phyloP scores from a whole-genome alignment of 371 early-diverging fungal species.

The Choanephora cucurbitarum region DNA sequence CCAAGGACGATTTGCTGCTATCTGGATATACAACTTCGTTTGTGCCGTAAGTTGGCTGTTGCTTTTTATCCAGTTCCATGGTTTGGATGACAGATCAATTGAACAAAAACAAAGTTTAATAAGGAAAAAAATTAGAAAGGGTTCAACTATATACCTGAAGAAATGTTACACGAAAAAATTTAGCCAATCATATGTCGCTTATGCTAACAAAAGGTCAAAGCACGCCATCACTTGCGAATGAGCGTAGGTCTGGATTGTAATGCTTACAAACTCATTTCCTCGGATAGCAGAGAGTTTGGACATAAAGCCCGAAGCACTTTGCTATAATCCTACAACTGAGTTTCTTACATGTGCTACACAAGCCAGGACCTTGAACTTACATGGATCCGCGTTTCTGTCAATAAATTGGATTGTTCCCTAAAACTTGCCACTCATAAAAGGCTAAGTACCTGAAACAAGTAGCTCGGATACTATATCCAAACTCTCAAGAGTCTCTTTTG shows the following conservation, averaged over 20 bases:
- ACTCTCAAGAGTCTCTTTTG: too few relatives aligned
- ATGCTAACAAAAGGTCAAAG: constrained; percentile 1
- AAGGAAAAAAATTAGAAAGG: constrained; percentile 1
- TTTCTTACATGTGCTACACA: too few relatives aligned
- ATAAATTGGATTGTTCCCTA: too few relatives aligned
- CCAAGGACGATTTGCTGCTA: constrained; percentile 5
- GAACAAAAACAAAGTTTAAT: not conserved
- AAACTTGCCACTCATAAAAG: too few relatives aligned
- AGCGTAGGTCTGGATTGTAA: not conserved
- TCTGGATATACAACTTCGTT: constrained; percentile 4
- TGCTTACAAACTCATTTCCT: not conserved
- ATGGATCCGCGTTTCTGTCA: too few relatives aligned
- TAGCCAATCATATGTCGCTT: constrained; percentile 4
- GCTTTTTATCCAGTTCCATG: constrained; percentile 18
- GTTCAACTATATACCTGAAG: constrained; percentile 8
- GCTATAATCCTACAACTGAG: too few relatives aligned
- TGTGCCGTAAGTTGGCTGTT: constrained; percentile 2
- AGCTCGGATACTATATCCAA: too few relatives aligned
- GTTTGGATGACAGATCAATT: not conserved
- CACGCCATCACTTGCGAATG: constrained; percentile 25
- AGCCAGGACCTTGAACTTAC: too few relatives aligned
- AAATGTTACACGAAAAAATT: not conserved
- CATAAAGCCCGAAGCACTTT: too few relatives aligned
- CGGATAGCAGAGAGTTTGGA: too few relatives aligned
- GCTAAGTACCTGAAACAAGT: too few relatives aligned